Conservation (phyloP, 495 filamentous ascomycete species). For the Podospora appendiculata region DNA sequence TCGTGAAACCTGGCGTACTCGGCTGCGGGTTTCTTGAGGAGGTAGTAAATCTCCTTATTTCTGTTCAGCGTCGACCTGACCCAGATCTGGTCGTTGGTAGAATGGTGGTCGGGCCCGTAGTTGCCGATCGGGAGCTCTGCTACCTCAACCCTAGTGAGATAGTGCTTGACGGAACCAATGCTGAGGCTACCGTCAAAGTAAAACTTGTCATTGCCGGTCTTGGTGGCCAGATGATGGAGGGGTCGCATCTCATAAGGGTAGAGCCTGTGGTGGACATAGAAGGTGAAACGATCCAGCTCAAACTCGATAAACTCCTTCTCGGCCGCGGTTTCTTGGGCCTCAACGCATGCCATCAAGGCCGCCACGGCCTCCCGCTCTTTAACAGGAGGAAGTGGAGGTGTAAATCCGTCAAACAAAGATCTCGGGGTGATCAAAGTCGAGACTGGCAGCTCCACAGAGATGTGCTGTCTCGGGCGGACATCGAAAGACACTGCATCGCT, state of each 20-base stretch:
- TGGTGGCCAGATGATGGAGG: slow-evolving; percentile 41
- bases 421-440: slow-evolving; percentile 15
- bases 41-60: slow-evolving; percentile 50
- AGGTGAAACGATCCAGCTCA: slow-evolving; percentile 41
- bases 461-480: background rate
- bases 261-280: slow-evolving; percentile 32
- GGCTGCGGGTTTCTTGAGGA: slow-evolving; percentile 41
- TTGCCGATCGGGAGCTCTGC: slow-evolving; percentile 53
- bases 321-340: background rate
- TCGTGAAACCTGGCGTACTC: slow-evolving; percentile 53
- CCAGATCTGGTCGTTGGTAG: slow-evolving; percentile 49
- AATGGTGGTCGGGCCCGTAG: slow-evolving; percentile 44
- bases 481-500: background rate
- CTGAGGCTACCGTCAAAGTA: slow-evolving; percentile 56
- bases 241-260: slow-evolving; percentile 42
- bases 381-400: slow-evolving; percentile 7
- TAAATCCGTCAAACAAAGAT: slow-evolving; percentile 10
- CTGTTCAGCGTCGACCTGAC: slow-evolving; percentile 41
- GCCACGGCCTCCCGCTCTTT: slow-evolving; percentile 22
- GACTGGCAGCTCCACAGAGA: slow-evolving; percentile 14
- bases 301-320: slow-evolving; percentile 31
- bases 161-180: slow-evolving; percentile 31
- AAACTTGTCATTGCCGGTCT: slow-evolving; percentile 21
- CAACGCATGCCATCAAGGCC: slow-evolving; percentile 8
- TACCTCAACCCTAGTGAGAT: slow-evolving; percentile 49